Percentiles rank a stretch among this genome's conserved stretches.
Conservation (phyloP, 306 rosid species). For the Geum urbanum region DNA sequence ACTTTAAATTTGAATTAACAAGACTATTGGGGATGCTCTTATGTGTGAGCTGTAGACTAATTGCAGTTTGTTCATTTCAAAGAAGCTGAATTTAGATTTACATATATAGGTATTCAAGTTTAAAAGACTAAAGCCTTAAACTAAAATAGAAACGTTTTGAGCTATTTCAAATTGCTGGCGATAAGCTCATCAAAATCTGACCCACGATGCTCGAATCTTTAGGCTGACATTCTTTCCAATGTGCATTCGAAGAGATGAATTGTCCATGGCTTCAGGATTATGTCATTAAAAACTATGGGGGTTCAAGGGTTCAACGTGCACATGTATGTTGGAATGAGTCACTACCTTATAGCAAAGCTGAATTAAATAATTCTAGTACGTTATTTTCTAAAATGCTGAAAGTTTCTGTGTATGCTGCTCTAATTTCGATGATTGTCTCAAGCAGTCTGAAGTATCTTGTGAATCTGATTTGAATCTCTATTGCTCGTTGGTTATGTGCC, state of each 20-base stretch:
- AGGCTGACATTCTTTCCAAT: constrained; percentile 4
- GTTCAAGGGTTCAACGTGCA: neutral
- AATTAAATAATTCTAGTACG: neutral
- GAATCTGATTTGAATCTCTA: neutral
- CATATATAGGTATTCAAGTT: neutral
- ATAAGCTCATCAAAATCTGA: neutral
- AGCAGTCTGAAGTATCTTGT: neutral
- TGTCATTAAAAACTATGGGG: neutral
- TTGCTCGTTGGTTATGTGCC: neutral
- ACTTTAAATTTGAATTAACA: too few species aligned
- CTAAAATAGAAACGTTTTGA: neutral
- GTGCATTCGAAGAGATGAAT: neutral
- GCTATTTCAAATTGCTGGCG: neutral
- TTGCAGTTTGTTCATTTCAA: neutral
- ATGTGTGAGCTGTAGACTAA: too few species aligned
- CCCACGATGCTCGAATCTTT: neutral
- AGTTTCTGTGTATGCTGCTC: neutral
- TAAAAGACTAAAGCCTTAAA: neutral
- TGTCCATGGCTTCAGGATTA: neutral
- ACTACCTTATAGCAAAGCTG: neutral
- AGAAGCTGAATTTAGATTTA: neutral
- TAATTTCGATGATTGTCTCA: neutral
- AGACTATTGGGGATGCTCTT: too few species aligned
- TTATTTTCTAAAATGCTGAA: neutral
- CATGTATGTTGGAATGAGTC: neutral